Conservation (phyloP, 2,329 filamentous ascomycete genomes). For the Metarhizium sp. region DNA sequence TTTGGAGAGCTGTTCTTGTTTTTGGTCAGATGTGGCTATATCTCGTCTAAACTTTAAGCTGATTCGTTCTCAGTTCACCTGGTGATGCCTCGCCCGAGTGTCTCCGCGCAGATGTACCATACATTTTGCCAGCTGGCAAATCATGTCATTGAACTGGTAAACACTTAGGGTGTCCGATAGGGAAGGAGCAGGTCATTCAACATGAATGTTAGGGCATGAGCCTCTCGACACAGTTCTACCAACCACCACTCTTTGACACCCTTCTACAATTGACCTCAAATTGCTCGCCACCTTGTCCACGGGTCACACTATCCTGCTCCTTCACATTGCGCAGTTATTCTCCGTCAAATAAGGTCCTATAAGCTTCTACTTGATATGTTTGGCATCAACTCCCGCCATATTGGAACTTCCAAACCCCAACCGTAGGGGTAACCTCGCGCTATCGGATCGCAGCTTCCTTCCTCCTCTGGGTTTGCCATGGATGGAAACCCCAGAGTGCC, state of each 20-base stretch:
- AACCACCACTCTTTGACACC: not conserved
- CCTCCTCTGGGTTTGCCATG: not conserved
- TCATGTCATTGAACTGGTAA: not conserved
- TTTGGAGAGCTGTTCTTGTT: too few relatives aligned
- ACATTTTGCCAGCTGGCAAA: not conserved
- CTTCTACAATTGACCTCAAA: not conserved
- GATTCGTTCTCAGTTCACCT: not conserved
- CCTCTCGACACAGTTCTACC: not conserved
- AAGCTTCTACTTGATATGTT: not conserved
- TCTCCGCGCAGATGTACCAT: not conserved
- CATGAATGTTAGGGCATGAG: not conserved
- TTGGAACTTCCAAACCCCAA: not conserved
- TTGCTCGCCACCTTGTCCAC: not conserved
- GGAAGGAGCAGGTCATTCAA: not conserved
- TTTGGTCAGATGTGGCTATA: too few relatives aligned
- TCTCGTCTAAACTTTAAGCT: not conserved
- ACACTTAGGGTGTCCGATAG: not conserved
- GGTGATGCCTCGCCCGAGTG: not conserved
- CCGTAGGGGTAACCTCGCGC: not conserved
- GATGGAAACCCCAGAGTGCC: not conserved
- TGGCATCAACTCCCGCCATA: not conserved
- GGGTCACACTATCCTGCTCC: not conserved
- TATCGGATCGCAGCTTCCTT: slow-evolving; percentile 6
- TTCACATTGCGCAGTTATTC: not conserved
- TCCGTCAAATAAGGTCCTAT: not conserved